These are phyloP conservation scores for Microbotryomycetes sp. DNA, from an alignment of 1,284 basidiomycete species.

Conservation along the genomic window DNA sequence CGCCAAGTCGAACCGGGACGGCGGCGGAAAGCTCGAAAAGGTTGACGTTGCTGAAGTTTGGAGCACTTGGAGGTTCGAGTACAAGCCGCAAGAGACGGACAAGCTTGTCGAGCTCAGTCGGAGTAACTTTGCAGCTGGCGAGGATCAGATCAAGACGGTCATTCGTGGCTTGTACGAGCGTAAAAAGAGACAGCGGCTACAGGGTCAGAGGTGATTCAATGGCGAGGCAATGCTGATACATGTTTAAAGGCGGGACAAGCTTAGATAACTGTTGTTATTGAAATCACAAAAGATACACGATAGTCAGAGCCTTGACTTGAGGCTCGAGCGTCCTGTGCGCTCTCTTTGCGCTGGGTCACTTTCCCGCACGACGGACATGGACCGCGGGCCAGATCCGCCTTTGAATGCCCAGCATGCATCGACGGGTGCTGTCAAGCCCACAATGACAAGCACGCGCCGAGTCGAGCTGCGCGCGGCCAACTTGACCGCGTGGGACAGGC, in stretches of 20 bases:
- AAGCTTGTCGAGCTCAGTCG: constrained; percentile 42
- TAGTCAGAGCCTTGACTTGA: too few species aligned
- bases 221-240: too few species aligned
- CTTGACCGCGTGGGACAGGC: constrained; percentile 13
- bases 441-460: background rate
- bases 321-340: too few species aligned
- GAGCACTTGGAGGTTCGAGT: constrained; percentile 44
- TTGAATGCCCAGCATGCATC: too few species aligned
- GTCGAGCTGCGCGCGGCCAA: constrained; percentile 11
- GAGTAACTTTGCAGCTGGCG: constrained; percentile 44
- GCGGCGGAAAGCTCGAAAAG: constrained; percentile 38
- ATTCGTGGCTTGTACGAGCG: constrained; percentile 45
- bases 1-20: constrained; percentile 11
- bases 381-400: background rate
- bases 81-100: constrained; percentile 42
- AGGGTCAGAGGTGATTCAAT: background rate
- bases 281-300: too few species aligned
- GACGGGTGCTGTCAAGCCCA: background rate
- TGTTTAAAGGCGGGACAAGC: too few species aligned
- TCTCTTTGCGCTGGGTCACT: too few species aligned
- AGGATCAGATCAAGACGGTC: constrained; percentile 42
- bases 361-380: too few species aligned
- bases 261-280: too few species aligned
- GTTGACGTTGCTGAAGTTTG: constrained; percentile 42
- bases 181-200: constrained; percentile 33